These are phyloP conservation scores for Fraxinus pennsylvanica DNA, from an alignment of 257 asterid species.

Conservation along the genomic window DNA sequence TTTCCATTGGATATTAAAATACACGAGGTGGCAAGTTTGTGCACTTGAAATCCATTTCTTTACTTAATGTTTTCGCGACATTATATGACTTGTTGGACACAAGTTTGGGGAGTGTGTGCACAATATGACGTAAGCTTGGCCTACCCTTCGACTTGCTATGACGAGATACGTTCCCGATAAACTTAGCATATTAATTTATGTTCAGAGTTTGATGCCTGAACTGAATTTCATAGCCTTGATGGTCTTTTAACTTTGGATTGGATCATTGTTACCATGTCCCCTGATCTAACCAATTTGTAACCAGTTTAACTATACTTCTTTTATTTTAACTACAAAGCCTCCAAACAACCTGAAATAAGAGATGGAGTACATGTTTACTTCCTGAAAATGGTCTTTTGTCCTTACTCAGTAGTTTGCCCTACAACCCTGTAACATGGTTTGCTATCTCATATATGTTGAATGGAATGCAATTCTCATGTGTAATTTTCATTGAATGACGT, in stretches of 20 bases:
- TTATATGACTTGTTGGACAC: no score
- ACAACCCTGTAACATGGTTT: not conserved
- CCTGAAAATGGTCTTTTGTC: not conserved
- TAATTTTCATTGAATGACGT: slow-evolving; percentile 4
- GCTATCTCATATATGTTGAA: not conserved
- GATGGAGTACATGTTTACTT: not conserved
- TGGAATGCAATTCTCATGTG: not conserved
- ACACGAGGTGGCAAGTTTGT: no score
- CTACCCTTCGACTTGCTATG: not conserved
- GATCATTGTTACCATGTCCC: not conserved
- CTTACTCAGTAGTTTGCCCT: not conserved
- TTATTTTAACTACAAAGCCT: not conserved
- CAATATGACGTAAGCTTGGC: not conserved
- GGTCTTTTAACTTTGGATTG: not conserved
- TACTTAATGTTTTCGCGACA: no score
- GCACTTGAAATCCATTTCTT: not conserved
- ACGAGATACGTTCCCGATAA: not conserved
- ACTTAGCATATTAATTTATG: not conserved
- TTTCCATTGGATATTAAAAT: not conserved
- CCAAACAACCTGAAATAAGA: not conserved
- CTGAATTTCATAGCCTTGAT: not conserved
- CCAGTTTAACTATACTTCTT: not conserved
- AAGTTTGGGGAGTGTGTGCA: not conserved
- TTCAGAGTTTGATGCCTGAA: not conserved
- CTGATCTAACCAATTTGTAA: not conserved